Evolutionary conservation across 768 basidiomycete species (phyloP).

Genomic region (Lactarius pseudohatsudake): DNA sequence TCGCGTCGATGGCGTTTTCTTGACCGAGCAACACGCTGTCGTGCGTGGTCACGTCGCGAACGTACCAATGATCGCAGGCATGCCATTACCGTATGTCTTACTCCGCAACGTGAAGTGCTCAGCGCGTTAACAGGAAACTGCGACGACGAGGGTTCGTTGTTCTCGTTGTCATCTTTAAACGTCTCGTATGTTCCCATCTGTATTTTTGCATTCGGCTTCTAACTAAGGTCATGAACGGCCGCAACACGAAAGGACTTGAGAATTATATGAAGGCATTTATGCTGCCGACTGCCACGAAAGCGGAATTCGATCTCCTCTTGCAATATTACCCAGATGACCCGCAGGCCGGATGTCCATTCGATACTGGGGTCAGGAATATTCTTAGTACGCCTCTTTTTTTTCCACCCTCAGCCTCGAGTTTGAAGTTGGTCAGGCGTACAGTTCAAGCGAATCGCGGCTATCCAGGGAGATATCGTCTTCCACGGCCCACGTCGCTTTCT

Average conservation of each 20-base stretch:
- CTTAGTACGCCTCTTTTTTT: background rate
- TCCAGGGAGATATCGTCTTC: slow-evolving; percentile 26
- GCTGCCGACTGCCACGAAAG: slow-evolving; percentile 13
- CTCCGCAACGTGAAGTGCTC: background rate
- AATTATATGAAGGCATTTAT: slow-evolving; percentile 15
- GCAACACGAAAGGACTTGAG: slow-evolving; percentile 5
- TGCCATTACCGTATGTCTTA: background rate
- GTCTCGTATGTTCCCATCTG: slow-evolving; percentile 15
- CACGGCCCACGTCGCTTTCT: slow-evolving; percentile 21
- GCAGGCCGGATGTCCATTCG: slow-evolving; percentile 30
- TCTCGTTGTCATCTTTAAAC: slow-evolving; percentile 23
- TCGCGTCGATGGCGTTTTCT: slow-evolving; percentile 31
- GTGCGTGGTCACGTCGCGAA: slow-evolving; percentile 28
- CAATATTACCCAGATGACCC: slow-evolving; percentile 31
- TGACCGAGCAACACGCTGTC: slow-evolving; percentile 28
- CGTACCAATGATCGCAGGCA: slow-evolving; percentile 29
- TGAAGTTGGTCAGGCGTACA: slow-evolving; percentile 20
- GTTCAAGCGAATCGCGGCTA: slow-evolving; percentile 30
- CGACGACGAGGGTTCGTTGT: slow-evolving; percentile 28
- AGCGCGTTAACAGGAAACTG: slow-evolving; percentile 17
- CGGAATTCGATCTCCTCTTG: slow-evolving; percentile 11
- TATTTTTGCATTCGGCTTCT: background rate
- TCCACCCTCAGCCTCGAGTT: background rate
- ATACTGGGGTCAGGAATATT: slow-evolving; percentile 22
- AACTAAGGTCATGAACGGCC: background rate